Percentiles rank a stretch among this genome's conserved stretches.
These are phyloP conservation scores for Apiotrichum gamsii DNA, from an alignment of 1,284 basidiomycete genomes.

Conservation along the genomic window DNA sequence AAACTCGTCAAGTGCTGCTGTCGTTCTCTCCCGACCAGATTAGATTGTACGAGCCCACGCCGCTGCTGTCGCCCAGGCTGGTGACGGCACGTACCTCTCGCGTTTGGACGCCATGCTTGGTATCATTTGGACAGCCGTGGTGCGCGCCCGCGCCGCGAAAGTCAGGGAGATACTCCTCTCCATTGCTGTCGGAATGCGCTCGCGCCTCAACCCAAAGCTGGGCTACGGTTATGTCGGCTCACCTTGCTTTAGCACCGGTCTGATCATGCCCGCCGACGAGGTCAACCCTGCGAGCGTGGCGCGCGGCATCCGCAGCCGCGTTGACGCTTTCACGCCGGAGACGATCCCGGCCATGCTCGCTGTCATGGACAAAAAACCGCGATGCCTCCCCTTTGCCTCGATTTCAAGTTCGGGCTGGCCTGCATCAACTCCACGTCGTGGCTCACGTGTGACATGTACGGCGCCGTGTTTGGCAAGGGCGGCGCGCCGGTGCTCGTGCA, in stretches of 20 bases:
- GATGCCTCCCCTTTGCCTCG: background rate
- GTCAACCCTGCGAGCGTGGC: background rate
- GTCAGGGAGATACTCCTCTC: too few relatives aligned
- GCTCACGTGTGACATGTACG: background rate
- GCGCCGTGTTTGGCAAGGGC: background rate
- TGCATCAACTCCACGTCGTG: background rate
- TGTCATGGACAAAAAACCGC: background rate
- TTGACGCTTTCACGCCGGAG: background rate
- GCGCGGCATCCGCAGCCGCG: background rate
- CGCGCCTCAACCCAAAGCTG: background rate
- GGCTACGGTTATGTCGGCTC: background rate
- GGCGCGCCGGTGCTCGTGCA: background rate
- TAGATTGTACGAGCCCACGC: too few relatives aligned
- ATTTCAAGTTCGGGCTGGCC: background rate
- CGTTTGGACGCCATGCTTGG: too few relatives aligned
- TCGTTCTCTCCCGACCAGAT: too few relatives aligned
- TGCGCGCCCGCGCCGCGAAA: too few relatives aligned
- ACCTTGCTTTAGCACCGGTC: background rate
- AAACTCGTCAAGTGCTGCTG: too few relatives aligned
- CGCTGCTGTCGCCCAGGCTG: too few relatives aligned
- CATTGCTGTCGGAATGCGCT: background rate
- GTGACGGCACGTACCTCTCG: background rate
- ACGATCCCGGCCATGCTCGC: background rate
- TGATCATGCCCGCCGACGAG: background rate
- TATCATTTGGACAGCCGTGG: too few relatives aligned